Evolutionary conservation across 768 basidiomycete genomes (phyloP), one percentile per base, ranked within the genome.

Genomic region (Mycena rebaudengoi): DNA sequence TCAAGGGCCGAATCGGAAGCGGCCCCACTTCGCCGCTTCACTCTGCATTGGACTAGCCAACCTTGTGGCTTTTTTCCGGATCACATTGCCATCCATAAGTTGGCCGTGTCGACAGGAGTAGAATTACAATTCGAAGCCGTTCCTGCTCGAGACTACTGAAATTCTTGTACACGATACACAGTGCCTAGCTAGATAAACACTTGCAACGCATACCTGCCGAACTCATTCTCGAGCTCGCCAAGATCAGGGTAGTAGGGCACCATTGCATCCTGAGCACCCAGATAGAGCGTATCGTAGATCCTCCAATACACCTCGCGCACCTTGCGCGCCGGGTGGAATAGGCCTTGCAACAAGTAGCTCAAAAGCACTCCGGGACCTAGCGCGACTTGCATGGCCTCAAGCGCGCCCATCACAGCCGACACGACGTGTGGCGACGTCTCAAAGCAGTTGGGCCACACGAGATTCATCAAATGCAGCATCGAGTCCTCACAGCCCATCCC

Each of bases 371-470:
- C 97, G 0, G 97, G 95, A 1, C 98, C 98, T 41, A 99, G 82
- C 4, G 95, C 94, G 41, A 99, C 92, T n/a, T 95, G 86, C 96
- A 99, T 98, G 0, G 94, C 94, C 78, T 99, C 98, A 69, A 99
- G 84, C 0, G 98, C 98, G 45, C 98, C 97, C 92, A 98, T 95
- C 37, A 99, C 94, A 2, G 96, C 94, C 30, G 94, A 94, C 65
- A 97, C 96, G 60, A 99, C 96, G 78, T 99, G 98, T 6, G 97
- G 98, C 11, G 92, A 94, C 2, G 96, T 97, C 80, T 98, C 97
- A 75, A 98, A 98, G 78, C 95, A 96, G 74, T 99, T 99, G 3
- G 98, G 98, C 96, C 96, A 99, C 16, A 99, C 92, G 32, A 99
- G 88, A 75, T 99, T 99, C 91, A 99, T 94, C 48, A 99, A 79